A percentile compares a stretch with the other conserved stretches of the same genome.
Evolutionary conservation across 441 rosid species (phyloP).

Genomic region (Rhodomyrtus psidioides): DNA sequence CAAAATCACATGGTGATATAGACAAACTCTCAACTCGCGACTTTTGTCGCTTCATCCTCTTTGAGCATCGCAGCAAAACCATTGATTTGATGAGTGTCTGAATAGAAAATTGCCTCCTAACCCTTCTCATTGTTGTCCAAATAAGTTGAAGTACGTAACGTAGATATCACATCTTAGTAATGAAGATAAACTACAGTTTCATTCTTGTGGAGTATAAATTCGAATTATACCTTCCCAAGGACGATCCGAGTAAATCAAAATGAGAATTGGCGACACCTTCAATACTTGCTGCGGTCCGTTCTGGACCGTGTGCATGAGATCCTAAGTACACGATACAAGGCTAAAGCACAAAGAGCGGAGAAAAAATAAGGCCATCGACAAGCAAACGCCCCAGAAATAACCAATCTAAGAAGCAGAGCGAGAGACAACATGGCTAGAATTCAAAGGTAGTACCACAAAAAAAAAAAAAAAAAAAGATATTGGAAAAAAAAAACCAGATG

Average conservation of each 20-base stretch:
- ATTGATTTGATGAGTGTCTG: constrained; percentile 4
- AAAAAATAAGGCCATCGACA: neutral
- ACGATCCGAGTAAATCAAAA: constrained; percentile 29
- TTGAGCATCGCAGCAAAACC: constrained; percentile 5
- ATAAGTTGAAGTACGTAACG: neutral
- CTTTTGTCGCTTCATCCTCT: neutral
- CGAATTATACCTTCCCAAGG: constrained; percentile 27
- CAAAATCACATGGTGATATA: neutral
- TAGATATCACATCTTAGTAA: neutral
- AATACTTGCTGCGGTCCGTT: constrained; percentile 10
- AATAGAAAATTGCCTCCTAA: constrained; percentile 25
- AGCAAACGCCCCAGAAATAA: neutral
- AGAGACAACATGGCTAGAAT: neutral
- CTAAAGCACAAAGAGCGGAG: constrained; percentile 12
- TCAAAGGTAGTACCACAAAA: neutral
- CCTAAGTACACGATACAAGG: constrained; percentile 49
- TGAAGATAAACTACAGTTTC: neutral
- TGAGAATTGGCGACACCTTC: constrained; percentile 22
- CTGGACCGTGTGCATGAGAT: constrained; percentile 23
- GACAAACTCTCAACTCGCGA: constrained; percentile 7
- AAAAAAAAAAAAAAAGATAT: too few species aligned
- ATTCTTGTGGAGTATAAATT: neutral
- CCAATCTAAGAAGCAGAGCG: neutral
- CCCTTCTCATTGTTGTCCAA: constrained; percentile 30
- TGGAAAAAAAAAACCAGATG: neutral